These are phyloP conservation scores for Arthrobotrys musiformis DNA, from an alignment of 2,329 filamentous ascomycete species.

Conservation along the genomic window DNA sequence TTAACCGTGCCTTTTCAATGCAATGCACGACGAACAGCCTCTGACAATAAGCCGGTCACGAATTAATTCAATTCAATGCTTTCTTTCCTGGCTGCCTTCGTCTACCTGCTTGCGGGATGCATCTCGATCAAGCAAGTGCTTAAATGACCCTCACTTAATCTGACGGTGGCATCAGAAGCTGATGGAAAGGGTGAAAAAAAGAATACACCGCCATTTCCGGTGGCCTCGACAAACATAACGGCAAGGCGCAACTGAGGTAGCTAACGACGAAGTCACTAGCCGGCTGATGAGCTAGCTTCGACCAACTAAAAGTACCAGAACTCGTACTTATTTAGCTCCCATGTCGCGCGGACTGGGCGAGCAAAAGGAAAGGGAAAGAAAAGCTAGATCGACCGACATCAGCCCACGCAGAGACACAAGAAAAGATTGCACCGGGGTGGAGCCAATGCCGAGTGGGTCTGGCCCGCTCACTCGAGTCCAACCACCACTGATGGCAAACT, in stretches of 20 bases:
- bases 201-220: conserved; percentile 5
- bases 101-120: conserved; percentile 11
- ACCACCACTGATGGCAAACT: conserved; percentile 8
- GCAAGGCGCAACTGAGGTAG: conserved; percentile 17
- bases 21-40: conserved; percentile 20
- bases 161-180: background rate
- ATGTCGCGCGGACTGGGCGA: conserved; percentile 2
- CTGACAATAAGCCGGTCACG: conserved; percentile 26
- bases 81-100: conserved; percentile 14
- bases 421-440: conserved; percentile 17
- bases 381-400: conserved; percentile 8
- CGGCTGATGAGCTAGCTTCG: conserved; percentile 4
- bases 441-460: conserved; percentile 25
- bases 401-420: background rate
- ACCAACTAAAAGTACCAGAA: background rate
- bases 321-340: background rate
- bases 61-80: conserved; percentile 20
- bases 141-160: background rate
- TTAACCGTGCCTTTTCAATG: conserved; percentile 24
- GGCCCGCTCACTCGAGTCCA: conserved; percentile 5
- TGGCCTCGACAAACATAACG: conserved; percentile 13
- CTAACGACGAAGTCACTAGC: too few species aligned
- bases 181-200: background rate
- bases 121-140: conserved; percentile 35
- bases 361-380: conserved; percentile 8